A percentile compares a stretch with the other conserved stretches of the same genome.
Evolutionary conservation across 2,329 filamentous ascomycete species (phyloP).

Genomic region (Neofusicoccum kwambonambiense): DNA sequence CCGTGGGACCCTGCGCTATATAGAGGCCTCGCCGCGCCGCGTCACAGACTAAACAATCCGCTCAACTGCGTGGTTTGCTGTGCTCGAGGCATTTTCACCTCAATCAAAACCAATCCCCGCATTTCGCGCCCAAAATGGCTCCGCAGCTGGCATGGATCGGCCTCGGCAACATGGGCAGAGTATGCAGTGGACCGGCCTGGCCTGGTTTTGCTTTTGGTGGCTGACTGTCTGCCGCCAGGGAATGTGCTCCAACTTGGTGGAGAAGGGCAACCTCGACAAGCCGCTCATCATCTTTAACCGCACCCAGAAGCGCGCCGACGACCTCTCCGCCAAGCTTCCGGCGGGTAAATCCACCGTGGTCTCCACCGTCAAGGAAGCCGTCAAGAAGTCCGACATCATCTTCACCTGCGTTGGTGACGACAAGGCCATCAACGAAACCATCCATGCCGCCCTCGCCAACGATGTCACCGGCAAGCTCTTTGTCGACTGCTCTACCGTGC

Average conservation of each 20-base stretch:
- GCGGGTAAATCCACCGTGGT: constrained; percentile 63
- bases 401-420: constrained; percentile 83
- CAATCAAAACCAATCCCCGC: no score
- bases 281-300: constrained; percentile 82
- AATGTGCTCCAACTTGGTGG: constrained; percentile 79
- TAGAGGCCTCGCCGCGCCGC: not conserved
- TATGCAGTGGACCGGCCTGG: constrained; percentile 39
- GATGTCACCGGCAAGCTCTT: constrained; percentile 71
- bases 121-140: constrained; percentile 33
- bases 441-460: constrained; percentile 56
- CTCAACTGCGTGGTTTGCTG: not conserved
- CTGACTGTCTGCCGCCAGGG: constrained; percentile 52
- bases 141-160: constrained; percentile 73
- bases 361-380: constrained; percentile 63
- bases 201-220: not conserved
- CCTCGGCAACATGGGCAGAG: constrained; percentile 83
- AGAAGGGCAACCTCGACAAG: constrained; percentile 69
- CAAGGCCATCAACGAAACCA: constrained; percentile 63
- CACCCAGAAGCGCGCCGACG: constrained; percentile 63
- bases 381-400: constrained; percentile 70
- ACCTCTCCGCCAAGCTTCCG: constrained; percentile 62
- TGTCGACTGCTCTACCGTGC: constrained; percentile 83
- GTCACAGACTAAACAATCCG: not conserved
- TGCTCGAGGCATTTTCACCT: not conserved
- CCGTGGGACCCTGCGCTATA: not conserved